phyloP scores from a whole-genome alignment of 371 early-diverging fungal genomes.

The Globomyces sp. region DNA sequence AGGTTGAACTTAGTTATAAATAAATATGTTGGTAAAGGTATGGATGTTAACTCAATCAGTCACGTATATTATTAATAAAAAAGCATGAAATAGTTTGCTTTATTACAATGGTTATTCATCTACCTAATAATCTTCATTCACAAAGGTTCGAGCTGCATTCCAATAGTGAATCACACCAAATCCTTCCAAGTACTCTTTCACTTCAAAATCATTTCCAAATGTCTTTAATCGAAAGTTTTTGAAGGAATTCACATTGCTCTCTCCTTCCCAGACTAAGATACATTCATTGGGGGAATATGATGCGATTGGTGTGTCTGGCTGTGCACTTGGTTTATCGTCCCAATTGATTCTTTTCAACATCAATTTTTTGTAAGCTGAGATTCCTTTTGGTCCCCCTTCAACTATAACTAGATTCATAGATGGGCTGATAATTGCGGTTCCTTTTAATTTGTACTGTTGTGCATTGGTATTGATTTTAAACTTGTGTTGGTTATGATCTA shows the following conservation, averaged over 20 bases:
- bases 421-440: slow-evolving; percentile 71
- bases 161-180: slow-evolving; percentile 76
- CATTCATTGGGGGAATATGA: slow-evolving; percentile 71
- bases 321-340: slow-evolving; percentile 55
- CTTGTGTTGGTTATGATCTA: slow-evolving; percentile 72
- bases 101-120: too few species aligned
- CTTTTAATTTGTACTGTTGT: slow-evolving; percentile 77
- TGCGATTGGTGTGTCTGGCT: slow-evolving; percentile 17
- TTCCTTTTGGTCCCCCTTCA: slow-evolving; percentile 89
- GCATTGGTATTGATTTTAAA: slow-evolving; percentile 93
- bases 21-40: too few species aligned
- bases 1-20: too few species aligned
- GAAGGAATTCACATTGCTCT: slow-evolving; percentile 72
- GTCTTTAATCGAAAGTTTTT: slow-evolving; percentile 69
- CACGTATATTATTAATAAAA: background rate
- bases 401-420: slow-evolving; percentile 81
- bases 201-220: slow-evolving; percentile 74
- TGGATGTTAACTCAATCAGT: background rate
- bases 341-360: slow-evolving; percentile 96
- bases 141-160: slow-evolving; percentile 67
- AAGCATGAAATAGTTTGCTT: too few species aligned
- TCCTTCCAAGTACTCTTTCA: slow-evolving; percentile 66
- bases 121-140: slow-evolving; percentile 4
- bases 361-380: slow-evolving; percentile 89
- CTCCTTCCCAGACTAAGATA: slow-evolving; percentile 90